Evolutionary conservation across 140 eudicot genomes (phyloP).

Genomic region (Ambrosia hybrid): DNA sequence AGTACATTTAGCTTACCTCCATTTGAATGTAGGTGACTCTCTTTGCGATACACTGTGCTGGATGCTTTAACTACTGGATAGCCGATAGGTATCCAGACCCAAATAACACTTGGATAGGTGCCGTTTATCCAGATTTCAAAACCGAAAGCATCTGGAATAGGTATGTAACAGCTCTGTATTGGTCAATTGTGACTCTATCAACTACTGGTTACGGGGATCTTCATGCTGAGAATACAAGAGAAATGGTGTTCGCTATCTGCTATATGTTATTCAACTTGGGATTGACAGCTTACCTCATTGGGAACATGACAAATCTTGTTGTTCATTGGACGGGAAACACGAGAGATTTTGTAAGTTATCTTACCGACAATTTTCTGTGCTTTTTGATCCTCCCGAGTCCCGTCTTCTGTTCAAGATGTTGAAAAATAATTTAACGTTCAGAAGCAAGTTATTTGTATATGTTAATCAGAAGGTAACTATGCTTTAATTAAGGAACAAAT

Average conservation of each 20-base stretch:
- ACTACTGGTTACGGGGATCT: conserved; percentile 96
- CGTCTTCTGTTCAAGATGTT: conserved; percentile 9
- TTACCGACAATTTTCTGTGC: conserved; percentile 2
- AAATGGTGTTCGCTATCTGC: conserved; percentile 80
- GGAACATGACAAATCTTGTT: conserved; percentile 96
- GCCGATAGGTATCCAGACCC: conserved; percentile 93
- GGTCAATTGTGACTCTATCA: conserved; percentile 94
- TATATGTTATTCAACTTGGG: conserved; percentile 92
- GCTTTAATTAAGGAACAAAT: too few relatives aligned
- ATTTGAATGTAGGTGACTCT: conserved; percentile 70
- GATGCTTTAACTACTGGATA: conserved; percentile 81
- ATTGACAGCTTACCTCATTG: conserved; percentile 89
- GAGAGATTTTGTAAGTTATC: conserved; percentile 71
- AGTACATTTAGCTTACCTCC: neutral
- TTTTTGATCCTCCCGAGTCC: neutral
- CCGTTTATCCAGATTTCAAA: conserved; percentile 71
- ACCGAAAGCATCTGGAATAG: conserved; percentile 66
- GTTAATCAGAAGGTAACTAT: conserved; percentile 9
- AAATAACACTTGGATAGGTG: conserved; percentile 83
- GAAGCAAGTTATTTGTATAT: neutral
- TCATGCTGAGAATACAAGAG: conserved; percentile 83
- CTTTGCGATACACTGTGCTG: conserved; percentile 91
- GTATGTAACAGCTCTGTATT: conserved; percentile 76
- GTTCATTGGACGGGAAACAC: conserved; percentile 98
- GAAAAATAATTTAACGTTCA: neutral